phyloP scores from a whole-genome alignment of 1,139 yeast species.

The Magnusiomyces magnusii region DNA sequence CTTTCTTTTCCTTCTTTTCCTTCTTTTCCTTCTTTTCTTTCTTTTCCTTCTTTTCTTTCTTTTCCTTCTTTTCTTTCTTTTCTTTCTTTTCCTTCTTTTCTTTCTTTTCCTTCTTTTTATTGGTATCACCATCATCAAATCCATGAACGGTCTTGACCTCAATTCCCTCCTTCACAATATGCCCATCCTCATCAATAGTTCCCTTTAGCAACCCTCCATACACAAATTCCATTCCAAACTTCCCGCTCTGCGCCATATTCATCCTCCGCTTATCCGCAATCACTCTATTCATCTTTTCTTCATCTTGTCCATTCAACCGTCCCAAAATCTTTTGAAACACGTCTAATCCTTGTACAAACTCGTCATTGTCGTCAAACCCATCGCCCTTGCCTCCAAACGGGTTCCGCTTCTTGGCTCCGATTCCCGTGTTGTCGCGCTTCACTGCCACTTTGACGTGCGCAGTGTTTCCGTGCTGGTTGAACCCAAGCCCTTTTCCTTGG shows the following conservation, averaged over 20 bases:
- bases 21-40: slow-evolving; percentile 22
- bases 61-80: slow-evolving; percentile 24
- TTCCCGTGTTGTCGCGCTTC: slow-evolving; percentile 75
- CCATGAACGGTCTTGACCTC: slow-evolving; percentile 37
- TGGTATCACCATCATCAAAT: slow-evolving; percentile 28
- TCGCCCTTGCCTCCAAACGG: not conserved
- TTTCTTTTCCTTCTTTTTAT: slow-evolving; percentile 30
- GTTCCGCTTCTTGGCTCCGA: slow-evolving; percentile 62
- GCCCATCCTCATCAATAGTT: slow-evolving; percentile 60
- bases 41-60: slow-evolving; percentile 16
- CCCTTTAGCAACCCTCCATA: slow-evolving; percentile 76
- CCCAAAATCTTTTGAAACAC: slow-evolving; percentile 89
- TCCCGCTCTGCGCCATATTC: slow-evolving; percentile 60
- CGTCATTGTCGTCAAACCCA: slow-evolving; percentile 53
- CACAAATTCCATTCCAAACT: slow-evolving; percentile 82
- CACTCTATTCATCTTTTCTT: slow-evolving; percentile 27
- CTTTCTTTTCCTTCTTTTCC: slow-evolving; percentile 21
- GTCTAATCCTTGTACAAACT: slow-evolving; percentile 85
- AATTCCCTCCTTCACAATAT: slow-evolving; percentile 59
- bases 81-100: slow-evolving; percentile 26
- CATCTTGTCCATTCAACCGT: slow-evolving; percentile 47
- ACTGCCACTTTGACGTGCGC: slow-evolving; percentile 75
- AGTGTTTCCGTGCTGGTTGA: slow-evolving; percentile 50
- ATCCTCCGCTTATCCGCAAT: slow-evolving; percentile 32
- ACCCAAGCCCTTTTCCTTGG: slow-evolving; percentile 84